Percentiles rank a stretch among this genome's conserved stretches.
phyloP scores from a whole-genome alignment of 305 asterid genomes.

The Lippia alba region DNA sequence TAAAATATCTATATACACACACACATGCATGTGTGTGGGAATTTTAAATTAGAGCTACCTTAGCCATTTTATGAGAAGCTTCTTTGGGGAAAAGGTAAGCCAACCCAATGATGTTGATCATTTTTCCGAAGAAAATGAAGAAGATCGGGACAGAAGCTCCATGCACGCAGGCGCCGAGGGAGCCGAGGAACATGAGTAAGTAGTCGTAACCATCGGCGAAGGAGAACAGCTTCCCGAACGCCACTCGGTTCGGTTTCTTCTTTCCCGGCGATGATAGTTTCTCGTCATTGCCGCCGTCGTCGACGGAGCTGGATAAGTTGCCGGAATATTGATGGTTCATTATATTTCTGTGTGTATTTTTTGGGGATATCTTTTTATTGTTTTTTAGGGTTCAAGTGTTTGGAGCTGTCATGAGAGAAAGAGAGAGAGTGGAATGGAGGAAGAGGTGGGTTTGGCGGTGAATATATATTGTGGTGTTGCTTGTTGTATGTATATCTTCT shows the following conservation, averaged over 20 bases:
- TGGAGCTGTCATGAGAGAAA: not conserved
- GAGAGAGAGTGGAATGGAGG: not conserved
- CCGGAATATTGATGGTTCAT: constrained; percentile 35
- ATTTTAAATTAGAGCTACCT: constrained; percentile 39
- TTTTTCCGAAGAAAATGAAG: constrained; percentile 90
- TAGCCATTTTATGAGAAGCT: constrained; percentile 84
- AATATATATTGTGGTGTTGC: not conserved
- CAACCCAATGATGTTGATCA: constrained; percentile 83
- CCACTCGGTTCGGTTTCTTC: constrained; percentile 45
- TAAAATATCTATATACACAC: no score
- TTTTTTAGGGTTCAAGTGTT: not conserved
- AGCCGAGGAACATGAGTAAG: constrained; percentile 73
- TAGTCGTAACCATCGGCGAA: constrained; percentile 84
- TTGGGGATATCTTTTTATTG: no score
- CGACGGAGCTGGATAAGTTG: not conserved
- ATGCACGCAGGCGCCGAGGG: constrained; percentile 83
- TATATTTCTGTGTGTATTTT: not conserved
- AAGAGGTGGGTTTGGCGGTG: constrained; percentile 41
- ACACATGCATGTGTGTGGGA: no score
- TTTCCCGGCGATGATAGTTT: not conserved
- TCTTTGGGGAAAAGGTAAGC: constrained; percentile 83
- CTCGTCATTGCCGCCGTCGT: constrained; percentile 7
- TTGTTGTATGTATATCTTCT: not conserved
- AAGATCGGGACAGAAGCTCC: constrained; percentile 97
- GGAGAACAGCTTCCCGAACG: constrained; percentile 61